These are phyloP conservation scores for Cucumis hystrix DNA, from an alignment of 306 rosid genomes.

Conservation along the genomic window DNA sequence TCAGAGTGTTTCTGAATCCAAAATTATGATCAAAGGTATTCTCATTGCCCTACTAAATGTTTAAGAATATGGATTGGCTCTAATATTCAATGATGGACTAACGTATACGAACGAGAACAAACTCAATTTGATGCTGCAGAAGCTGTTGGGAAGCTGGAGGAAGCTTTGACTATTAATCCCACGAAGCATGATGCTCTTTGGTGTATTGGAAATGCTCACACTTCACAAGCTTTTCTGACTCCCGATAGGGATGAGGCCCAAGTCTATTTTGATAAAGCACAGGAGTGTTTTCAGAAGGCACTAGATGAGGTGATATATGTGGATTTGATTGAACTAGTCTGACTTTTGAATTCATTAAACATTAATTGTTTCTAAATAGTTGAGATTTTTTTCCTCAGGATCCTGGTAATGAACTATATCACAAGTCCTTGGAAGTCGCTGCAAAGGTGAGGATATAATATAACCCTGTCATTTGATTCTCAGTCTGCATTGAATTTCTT, in stretches of 20 bases:
- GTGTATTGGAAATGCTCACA: conserved; percentile 59
- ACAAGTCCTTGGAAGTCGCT: conserved; percentile 54
- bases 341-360: not conserved
- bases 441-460: conserved; percentile 32
- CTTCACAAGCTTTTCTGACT: conserved; percentile 47
- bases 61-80: not conserved
- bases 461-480: not conserved
- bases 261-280: conserved; percentile 46
- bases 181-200: conserved; percentile 60
- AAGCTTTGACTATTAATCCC: conserved; percentile 48
- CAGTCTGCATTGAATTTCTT: not conserved
- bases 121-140: conserved; percentile 19
- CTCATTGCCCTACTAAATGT: not conserved
- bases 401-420: conserved; percentile 59
- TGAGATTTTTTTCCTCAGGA: conserved; percentile 33
- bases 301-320: conserved; percentile 30
- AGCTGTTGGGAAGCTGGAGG: conserved; percentile 56
- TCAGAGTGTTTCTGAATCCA: conserved; percentile 36
- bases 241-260: conserved; percentile 48
- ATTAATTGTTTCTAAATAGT: conserved; percentile 3
- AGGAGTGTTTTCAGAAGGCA: conserved; percentile 46
- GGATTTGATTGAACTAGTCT: not conserved
- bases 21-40: conserved; percentile 45
- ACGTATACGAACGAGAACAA: not conserved
- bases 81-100: not conserved